A percentile compares a stretch with the other conserved stretches of the same genome.
Evolutionary conservation across 163 green algal genomes (phyloP).

Genomic region (Chlamydomonas reinhardtii): DNA sequence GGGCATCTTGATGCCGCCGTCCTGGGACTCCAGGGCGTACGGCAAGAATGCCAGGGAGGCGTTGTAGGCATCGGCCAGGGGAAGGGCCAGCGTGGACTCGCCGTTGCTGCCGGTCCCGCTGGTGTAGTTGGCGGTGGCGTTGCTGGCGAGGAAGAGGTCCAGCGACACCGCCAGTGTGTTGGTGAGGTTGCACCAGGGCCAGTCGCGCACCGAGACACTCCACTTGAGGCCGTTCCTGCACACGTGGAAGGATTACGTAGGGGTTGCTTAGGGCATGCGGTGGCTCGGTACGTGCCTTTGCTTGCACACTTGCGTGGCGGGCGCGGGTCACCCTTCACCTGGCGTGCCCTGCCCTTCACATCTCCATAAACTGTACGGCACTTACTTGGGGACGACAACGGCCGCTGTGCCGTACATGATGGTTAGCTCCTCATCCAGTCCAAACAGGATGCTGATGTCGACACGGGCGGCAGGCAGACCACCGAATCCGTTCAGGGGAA

Average conservation of each 20-base stretch:
- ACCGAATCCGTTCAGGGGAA: too few relatives aligned
- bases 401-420: conserved; percentile 2
- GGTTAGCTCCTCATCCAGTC: conserved; percentile 9
- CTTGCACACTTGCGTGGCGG: too few relatives aligned
- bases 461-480: neutral
- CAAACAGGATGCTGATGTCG: conserved; percentile 28
- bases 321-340: too few relatives aligned
- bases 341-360: too few relatives aligned
- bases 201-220: neutral
- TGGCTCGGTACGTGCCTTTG: too few relatives aligned
- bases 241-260: neutral
- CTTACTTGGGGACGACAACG: too few relatives aligned
- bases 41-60: neutral
- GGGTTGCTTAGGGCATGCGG: too few relatives aligned
- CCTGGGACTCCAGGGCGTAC: neutral
- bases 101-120: neutral
- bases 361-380: too few relatives aligned
- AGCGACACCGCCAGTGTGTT: neutral
- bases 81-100: neutral
- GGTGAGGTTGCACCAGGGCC: neutral
- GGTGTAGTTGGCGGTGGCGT: neutral
- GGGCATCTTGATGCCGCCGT: neutral
- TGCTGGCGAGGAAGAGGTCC: neutral
- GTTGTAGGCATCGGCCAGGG: neutral
- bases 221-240: neutral